Percentiles rank a stretch among this genome's conserved stretches.
Conservation (phyloP, 164 flowering plant species). For the Sedum album region DNA sequence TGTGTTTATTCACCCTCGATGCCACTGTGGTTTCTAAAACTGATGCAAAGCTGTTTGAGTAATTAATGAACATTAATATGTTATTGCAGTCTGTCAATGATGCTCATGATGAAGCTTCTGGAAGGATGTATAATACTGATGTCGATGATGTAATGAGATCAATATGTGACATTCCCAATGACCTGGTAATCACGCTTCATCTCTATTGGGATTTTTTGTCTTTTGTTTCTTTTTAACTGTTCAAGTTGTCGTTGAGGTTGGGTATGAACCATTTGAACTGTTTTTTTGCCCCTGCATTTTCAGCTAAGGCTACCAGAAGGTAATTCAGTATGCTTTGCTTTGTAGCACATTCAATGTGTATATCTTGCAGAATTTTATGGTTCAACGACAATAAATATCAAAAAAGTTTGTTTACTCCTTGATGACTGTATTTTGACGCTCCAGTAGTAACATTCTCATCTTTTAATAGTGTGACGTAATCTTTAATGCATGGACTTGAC, state of each 20-base stretch:
- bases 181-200: not conserved
- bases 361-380: not conserved
- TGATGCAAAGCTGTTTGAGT: not conserved
- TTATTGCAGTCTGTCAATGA: constrained; percentile 24
- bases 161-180: constrained; percentile 21
- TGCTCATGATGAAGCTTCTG: constrained; percentile 20
- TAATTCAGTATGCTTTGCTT: not conserved
- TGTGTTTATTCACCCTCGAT: constrained; percentile 20
- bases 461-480: not conserved
- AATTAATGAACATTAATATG: not conserved
- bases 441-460: not conserved
- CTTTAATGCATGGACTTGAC: not conserved
- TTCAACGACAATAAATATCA: too few relatives aligned
- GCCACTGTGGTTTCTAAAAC: not conserved
- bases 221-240: not conserved
- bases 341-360: not conserved
- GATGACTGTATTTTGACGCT: not conserved
- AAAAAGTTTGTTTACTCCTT: not conserved
- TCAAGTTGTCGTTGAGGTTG: not conserved
- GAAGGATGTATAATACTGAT: constrained; percentile 50
- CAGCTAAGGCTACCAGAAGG: not conserved
- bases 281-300: not conserved
- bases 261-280: too few relatives aligned
- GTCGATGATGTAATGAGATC: constrained; percentile 60
- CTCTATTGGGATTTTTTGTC: not conserved